Percentiles rank a stretch among this genome's conserved stretches.
These are phyloP conservation scores for Ceratobasidium sp. DNA, from an alignment of 1,284 basidiomycete species.

Conservation along the genomic window DNA sequence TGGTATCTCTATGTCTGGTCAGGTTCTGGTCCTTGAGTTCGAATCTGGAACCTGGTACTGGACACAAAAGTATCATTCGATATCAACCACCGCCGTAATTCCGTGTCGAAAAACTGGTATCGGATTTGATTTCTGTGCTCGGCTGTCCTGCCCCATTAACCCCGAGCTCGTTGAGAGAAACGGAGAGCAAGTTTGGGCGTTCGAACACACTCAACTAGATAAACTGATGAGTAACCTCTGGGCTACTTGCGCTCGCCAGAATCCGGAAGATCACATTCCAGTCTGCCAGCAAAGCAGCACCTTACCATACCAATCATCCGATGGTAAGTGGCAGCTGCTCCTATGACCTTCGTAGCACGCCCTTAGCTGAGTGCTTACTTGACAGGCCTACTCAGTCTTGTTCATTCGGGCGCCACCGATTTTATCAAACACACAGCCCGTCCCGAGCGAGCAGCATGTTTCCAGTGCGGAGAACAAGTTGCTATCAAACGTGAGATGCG, in stretches of 20 bases:
- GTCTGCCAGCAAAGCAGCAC: not conserved
- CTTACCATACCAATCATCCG: not conserved
- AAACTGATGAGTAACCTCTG: constrained; percentile 1
- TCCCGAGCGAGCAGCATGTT: not conserved
- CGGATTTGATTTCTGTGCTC: not conserved
- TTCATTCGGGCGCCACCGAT: not conserved
- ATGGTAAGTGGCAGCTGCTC: not conserved
- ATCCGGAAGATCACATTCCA: constrained; percentile 3
- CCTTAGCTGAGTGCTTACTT: not conserved
- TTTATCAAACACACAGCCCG: not conserved
- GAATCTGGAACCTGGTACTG: constrained; percentile 31
- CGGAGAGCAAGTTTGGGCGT: constrained; percentile 12
- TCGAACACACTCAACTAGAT: not conserved
- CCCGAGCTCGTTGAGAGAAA: not conserved
- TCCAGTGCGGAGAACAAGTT: not conserved
- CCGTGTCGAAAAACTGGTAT: not conserved
- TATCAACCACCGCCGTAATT: not conserved
- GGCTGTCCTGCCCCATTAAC: not conserved
- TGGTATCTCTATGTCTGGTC: constrained; percentile 15
- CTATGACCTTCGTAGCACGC: too few species aligned
- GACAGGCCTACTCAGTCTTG: not conserved
- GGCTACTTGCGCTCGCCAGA: not conserved
- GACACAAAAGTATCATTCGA: not conserved
- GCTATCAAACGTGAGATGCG: not conserved
- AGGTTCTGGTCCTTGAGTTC: constrained; percentile 9